Percentiles rank a stretch among this genome's conserved stretches.
phyloP scores from a whole-genome alignment of 106 monocot genomes.

The Dendrobium nobile region DNA sequence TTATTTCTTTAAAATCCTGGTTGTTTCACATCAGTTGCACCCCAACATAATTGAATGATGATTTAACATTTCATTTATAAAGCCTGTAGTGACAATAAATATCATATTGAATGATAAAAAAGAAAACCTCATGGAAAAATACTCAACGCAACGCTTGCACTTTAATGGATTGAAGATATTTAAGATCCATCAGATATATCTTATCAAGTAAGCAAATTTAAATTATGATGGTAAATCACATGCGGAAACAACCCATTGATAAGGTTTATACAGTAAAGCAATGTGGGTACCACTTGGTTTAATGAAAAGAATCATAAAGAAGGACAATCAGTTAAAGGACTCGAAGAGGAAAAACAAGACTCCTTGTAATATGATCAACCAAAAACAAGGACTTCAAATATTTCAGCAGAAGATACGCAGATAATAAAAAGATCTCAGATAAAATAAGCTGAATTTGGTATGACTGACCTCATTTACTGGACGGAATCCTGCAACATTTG shows the following conservation, averaged over 20 bases:
- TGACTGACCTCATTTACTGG: conserved; percentile 50
- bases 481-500: conserved; percentile 45
- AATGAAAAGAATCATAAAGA: neutral
- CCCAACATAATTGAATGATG: neutral
- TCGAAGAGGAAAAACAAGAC: neutral
- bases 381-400: neutral
- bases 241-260: neutral
- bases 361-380: neutral
- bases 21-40: neutral
- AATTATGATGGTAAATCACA: neutral
- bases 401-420: neutral
- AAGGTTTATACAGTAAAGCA: neutral
- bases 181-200: neutral
- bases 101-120: neutral
- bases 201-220: neutral
- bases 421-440: neutral
- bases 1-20: too few species aligned
- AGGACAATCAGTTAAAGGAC: neutral
- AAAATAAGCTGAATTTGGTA: conserved; percentile 2
- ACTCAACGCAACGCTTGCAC: neutral
- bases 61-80: neutral
- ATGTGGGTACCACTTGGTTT: neutral
- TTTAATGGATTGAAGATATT: neutral
- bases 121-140: neutral
- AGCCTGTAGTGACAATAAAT: neutral